Conservation (phyloP, 2,329 filamentous ascomycete species). For the Xylaria multiplex region DNA sequence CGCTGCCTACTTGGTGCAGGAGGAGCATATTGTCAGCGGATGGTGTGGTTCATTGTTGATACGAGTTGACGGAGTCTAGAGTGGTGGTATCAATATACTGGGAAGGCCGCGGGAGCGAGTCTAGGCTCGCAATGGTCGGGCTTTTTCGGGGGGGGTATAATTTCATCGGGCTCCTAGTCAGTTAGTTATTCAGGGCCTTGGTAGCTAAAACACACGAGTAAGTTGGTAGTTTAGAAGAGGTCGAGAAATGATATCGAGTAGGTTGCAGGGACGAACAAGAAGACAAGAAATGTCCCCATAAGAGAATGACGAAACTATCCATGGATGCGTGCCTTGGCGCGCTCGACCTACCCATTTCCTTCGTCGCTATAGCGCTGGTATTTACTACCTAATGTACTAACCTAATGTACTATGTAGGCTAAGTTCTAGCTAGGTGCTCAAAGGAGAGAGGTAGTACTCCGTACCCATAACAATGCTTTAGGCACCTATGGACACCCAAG, state of each 20-base stretch:
- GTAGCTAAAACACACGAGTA: background rate
- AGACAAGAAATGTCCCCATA: background rate
- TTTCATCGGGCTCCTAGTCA: background rate
- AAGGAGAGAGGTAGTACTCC: too few species aligned
- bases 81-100: background rate
- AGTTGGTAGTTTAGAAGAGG: background rate
- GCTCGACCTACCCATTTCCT: background rate
- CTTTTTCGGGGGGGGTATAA: background rate
- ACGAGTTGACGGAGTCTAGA: constrained; percentile 1
- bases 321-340: constrained; percentile 22
- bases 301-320: constrained; percentile 31
- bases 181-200: constrained; percentile 4
- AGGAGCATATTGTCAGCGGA: constrained; percentile 74
- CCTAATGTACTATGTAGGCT: background rate
- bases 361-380: background rate
- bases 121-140: background rate
- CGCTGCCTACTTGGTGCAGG: constrained; percentile 87
- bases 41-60: constrained; percentile 29
- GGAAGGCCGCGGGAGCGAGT: background rate
- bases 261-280: constrained; percentile 8
- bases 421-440: too few species aligned
- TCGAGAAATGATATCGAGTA: background rate
- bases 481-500: too few species aligned
- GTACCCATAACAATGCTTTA: too few species aligned
- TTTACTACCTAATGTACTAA: background rate